Evolutionary conservation across 768 basidiomycete species (phyloP).

Genomic region (Termitomyces sp.): DNA sequence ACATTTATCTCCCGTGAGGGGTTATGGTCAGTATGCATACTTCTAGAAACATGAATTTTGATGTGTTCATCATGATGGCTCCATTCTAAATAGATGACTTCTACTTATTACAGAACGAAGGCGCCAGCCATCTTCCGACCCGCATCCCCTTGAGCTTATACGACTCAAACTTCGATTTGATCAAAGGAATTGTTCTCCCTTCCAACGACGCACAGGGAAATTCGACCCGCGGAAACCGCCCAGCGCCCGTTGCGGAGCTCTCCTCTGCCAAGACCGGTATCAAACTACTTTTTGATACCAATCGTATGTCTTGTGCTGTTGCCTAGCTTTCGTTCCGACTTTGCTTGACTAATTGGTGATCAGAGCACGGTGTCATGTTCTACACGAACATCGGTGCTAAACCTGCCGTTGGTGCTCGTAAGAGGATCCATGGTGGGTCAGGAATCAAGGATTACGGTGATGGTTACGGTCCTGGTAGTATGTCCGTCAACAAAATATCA

Average conservation of each 20-base stretch:
- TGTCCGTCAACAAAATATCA: constrained; percentile 15
- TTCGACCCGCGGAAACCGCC: constrained; percentile 20
- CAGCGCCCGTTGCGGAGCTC: constrained; percentile 47
- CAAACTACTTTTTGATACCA: constrained; percentile 56
- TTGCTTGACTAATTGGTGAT: neutral
- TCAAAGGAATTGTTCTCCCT: constrained; percentile 34
- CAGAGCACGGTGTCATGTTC: constrained; percentile 74
- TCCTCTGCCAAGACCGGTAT: constrained; percentile 55
- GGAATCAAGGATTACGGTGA: constrained; percentile 48
- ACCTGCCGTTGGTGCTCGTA: constrained; percentile 46
- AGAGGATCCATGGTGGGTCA: constrained; percentile 74
- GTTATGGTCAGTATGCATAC: constrained; percentile 46
- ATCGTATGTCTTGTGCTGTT: constrained; percentile 45
- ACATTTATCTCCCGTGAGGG: constrained; percentile 46
- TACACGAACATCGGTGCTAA: constrained; percentile 58
- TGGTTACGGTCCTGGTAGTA: constrained; percentile 56
- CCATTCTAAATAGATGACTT: constrained; percentile 46
- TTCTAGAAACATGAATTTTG: neutral
- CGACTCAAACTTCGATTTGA: constrained; percentile 36
- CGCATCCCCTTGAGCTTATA: constrained; percentile 41
- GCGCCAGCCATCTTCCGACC: constrained; percentile 34
- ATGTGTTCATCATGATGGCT: neutral
- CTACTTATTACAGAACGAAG: constrained; percentile 45
- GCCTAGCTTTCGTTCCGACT: neutral
- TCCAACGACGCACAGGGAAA: constrained; percentile 23